Evolutionary conservation across 306 rosid species (phyloP).

Genomic region (Cucurbita pepo): DNA sequence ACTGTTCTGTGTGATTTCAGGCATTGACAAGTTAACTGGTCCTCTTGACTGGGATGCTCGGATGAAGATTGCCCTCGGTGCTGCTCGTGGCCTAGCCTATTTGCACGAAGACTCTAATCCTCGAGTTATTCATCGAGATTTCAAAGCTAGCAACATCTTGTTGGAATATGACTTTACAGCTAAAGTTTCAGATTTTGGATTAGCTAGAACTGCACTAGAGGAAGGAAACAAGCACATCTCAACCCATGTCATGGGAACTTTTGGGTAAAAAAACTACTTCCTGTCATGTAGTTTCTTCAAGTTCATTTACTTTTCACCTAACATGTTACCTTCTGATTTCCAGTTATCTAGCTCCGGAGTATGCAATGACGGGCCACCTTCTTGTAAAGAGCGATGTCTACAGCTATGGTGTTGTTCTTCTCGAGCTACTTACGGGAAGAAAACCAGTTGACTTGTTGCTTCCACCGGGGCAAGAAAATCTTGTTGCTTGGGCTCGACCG

Average conservation of each 20-base stretch:
- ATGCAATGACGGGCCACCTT: conserved; percentile 97
- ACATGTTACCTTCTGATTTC: conserved; percentile 2
- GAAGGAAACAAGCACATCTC: conserved; percentile 89
- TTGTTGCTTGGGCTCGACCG: conserved; percentile 83
- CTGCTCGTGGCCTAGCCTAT: conserved; percentile 89
- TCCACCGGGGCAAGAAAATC: conserved; percentile 92
- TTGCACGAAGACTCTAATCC: conserved; percentile 95
- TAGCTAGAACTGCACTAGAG: conserved; percentile 83
- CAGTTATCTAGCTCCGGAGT: conserved; percentile 97
- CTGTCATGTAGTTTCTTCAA: neutral
- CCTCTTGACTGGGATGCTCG: conserved; percentile 82
- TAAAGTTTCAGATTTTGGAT: conserved; percentile 93
- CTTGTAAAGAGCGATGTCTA: conserved; percentile 95
- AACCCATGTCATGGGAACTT: conserved; percentile 97
- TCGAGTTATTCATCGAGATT: conserved; percentile 86
- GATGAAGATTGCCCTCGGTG: conserved; percentile 89
- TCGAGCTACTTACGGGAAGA: conserved; percentile 86
- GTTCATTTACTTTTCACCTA: neutral
- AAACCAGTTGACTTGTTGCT: conserved; percentile 87
- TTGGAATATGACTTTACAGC: conserved; percentile 75
- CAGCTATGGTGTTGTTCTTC: conserved; percentile 95
- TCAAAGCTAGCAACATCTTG: conserved; percentile 93
- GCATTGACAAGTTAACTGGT: conserved; percentile 66
- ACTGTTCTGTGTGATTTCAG: conserved; percentile 18
- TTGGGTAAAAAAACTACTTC: conserved; percentile 38